Percentiles rank a stretch among this genome's conserved stretches.
Conservation (phyloP, 2,329 filamentous ascomycete genomes). For the Xylaria sp. region DNA sequence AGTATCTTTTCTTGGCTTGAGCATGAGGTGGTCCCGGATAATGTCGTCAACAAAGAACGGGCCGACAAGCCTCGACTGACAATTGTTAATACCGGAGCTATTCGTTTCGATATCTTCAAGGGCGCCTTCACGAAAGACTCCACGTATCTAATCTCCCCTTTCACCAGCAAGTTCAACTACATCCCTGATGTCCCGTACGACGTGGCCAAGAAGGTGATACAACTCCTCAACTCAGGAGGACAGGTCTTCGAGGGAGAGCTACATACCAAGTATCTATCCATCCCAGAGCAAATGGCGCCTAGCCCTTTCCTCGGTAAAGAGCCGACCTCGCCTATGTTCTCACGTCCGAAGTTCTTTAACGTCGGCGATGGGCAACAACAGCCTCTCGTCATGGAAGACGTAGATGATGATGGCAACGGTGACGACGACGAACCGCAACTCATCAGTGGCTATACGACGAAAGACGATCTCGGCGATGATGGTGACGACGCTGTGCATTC, state of each 20-base stretch:
- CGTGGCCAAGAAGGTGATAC: slow-evolving; percentile 76
- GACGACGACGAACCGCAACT: slow-evolving; percentile 47
- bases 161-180: slow-evolving; percentile 80
- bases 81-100: slow-evolving; percentile 87
- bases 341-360: slow-evolving; percentile 29
- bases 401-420: slow-evolving; percentile 34
- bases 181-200: slow-evolving; percentile 84
- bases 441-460: slow-evolving; percentile 82
- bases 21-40: slow-evolving; percentile 76
- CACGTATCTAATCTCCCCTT: slow-evolving; percentile 88
- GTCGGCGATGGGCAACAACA: slow-evolving; percentile 39
- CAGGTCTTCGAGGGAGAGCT: slow-evolving; percentile 58
- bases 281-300: slow-evolving; percentile 58
- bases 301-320: slow-evolving; percentile 31
- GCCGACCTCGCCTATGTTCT: slow-evolving; percentile 10
- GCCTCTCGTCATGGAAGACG: slow-evolving; percentile 36
- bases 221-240: slow-evolving; percentile 66
- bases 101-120: slow-evolving; percentile 96
- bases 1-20: slow-evolving; percentile 88
- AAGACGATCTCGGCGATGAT: slow-evolving; percentile 82
- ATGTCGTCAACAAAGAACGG: slow-evolving; percentile 68
- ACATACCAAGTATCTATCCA: slow-evolving; percentile 60
- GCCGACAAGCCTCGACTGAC: slow-evolving; percentile 73
- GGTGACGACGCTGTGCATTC: slow-evolving; percentile 92
- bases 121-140: slow-evolving; percentile 90